Base-by-base conservation (phyloP, 805 yeast species). In the Candida jianshihensis region DNA sequence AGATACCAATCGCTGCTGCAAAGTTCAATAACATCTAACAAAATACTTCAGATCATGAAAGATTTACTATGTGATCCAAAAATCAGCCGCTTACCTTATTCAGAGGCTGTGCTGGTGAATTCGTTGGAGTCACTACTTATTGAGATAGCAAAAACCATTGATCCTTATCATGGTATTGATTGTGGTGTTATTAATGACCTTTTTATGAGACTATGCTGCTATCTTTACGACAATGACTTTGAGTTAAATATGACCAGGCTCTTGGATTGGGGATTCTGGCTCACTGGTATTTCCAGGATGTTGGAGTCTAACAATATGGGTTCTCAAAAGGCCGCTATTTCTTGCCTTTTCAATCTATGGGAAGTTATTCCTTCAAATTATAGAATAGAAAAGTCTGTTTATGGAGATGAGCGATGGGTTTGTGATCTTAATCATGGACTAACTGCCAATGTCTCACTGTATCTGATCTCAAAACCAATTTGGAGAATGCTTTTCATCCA, bases 221-320 rank as follows among this genome's bases (percentile, higher is more conserved):
- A 31, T 12, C 12, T 26, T 15, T 22, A 34, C 44, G 19, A 15
- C 33, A 4, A 36, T 40, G 21, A 16, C 18, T 19, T n/a, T n/a
- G n/a, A n/a, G 19, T 24, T 12, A 27, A 9, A 24, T 6, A 20
- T 34, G 8, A n/a, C 20, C 34, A 14, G 31, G 42, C 9, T 36
- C 8, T 57, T 84, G 18, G 73, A 81, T 59, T 86, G 95, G 92
- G 61, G 64, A 34, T 85, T 87, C 51, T 86, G 95, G 95, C 55
- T 81, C 6, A 64, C 68, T 36, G 78, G 82, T 13, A 56, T 66
- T 12, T 59, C 71, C 40, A 63, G 73, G 38, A 71, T 85, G 78
- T 54, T 85, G n/a, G 50, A 63, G 7, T 74, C 86, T 7, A 76
- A 74, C 31, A 83, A 74, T 53, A 66, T 76, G 44, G 78, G 75